Percentiles rank a stretch among this genome's conserved stretches.
Evolutionary conservation across 192 early-diverging fungal species (phyloP).

Genomic region (Podila clonocystis): DNA sequence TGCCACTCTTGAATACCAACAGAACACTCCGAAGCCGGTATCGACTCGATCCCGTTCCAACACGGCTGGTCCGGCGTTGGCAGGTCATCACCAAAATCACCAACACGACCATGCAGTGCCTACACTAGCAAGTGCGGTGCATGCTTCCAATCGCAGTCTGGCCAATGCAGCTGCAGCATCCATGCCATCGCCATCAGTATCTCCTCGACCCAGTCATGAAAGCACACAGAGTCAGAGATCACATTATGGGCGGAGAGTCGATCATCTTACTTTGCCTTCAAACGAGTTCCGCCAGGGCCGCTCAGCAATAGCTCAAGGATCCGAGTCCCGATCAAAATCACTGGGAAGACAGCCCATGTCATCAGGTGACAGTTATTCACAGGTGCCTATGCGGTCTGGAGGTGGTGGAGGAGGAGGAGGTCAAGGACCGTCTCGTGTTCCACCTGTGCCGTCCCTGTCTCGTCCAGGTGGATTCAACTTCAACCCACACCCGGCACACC

Average conservation of each 20-base stretch:
- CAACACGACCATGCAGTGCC: background rate
- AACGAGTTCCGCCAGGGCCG: conserved; percentile 12
- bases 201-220: conserved; percentile 19
- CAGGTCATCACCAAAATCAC: background rate
- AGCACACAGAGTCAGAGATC: background rate
- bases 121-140: background rate
- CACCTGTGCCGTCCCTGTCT: conserved; percentile 13
- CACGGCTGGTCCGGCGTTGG: background rate
- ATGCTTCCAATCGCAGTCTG: background rate
- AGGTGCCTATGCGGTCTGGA: conserved; percentile 17
- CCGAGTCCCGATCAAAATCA: background rate
- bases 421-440: conserved; percentile 15
- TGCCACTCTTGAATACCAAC: no score
- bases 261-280: background rate
- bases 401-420: conserved; percentile 2
- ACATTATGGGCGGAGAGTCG: background rate
- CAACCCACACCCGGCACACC: conserved; percentile 40
- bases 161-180: background rate
- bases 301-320: background rate
- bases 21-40: no score
- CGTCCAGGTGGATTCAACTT: conserved; percentile 3
- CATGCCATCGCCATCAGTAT: background rate
- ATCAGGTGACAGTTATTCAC: conserved; percentile 1
- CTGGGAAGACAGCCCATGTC: background rate
- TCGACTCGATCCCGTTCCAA: background rate